A percentile compares a stretch with the other conserved stretches of the same genome.
Conservation (phyloP, 2,329 filamentous ascomycete species). For the Aspergillus aculeatinus region DNA sequence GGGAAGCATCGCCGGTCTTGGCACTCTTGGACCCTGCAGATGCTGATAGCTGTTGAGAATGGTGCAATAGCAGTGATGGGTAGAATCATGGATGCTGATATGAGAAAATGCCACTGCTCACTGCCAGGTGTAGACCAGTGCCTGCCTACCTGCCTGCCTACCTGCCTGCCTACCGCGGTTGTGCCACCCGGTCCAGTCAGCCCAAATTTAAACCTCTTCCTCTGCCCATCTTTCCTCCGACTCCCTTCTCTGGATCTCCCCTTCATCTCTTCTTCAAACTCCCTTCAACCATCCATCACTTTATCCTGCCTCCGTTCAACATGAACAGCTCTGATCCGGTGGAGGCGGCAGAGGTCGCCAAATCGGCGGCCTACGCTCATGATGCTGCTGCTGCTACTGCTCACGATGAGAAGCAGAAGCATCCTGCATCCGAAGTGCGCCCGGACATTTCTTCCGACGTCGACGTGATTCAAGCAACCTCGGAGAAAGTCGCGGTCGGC, state of each 20-base stretch:
- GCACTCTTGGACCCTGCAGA: not conserved
- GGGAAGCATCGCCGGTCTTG: not conserved
- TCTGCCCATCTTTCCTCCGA: not conserved
- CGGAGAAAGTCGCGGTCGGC: not conserved
- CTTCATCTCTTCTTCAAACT: not conserved
- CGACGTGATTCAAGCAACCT: constrained; percentile 7
- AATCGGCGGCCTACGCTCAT: constrained; percentile 21
- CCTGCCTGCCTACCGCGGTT: not conserved
- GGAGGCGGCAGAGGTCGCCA: constrained; percentile 27
- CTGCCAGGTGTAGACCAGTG: no score
- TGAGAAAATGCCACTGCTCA: no score
- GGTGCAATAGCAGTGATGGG: not conserved
- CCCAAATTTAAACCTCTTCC: constrained; percentile 5
- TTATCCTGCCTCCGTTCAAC: not conserved
- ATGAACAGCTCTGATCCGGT: constrained; percentile 30
- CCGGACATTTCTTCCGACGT: constrained; percentile 10
- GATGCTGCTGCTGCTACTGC: constrained; percentile 20
- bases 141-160: not conserved
- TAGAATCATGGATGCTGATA: no score
- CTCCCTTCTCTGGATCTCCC: not conserved
- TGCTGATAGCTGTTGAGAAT: not conserved
- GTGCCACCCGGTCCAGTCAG: not conserved
- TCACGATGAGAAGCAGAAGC: constrained; percentile 17
- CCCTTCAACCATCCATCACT: not conserved
- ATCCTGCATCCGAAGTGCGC: constrained; percentile 4